Base-by-base conservation (phyloP, 306 rosid genomes). In the Inga leiocalycina region DNA sequence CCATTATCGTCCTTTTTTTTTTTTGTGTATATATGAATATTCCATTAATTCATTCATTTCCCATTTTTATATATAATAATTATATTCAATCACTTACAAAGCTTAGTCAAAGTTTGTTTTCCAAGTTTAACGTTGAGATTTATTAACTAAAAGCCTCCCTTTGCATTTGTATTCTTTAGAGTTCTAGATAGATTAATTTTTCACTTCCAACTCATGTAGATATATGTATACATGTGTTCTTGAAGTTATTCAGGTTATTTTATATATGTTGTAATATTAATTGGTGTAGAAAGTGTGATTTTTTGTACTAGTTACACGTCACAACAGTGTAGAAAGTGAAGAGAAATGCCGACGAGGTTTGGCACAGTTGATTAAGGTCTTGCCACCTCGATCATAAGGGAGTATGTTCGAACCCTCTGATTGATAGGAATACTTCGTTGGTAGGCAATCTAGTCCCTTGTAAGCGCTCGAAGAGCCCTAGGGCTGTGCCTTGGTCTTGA, bases 1-100 rank as follows among this genome's bases (percentile, higher is more conserved):
- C 34, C 46, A 78, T 79, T 71, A 88, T 88, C 51, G 81, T 83
- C 16, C 2, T 52, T 17, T 17, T 14, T 48, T 3, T 14, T 14
- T 17, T 6, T 3, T 20, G 2, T n/a, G 10, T 19, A 54, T 57
- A n/a, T 57, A 56, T 20, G 30, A 1, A 27, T 27, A 57, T 57
- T 57, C 64, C 64, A 57, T 57, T 57, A 57, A 19, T 57, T 57
- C 64, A 57, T 57, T 57, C 13, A 57, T n/a, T n/a, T 8, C 27
- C 64, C 4, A 46, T 13, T 46, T 46, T 57, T 57, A 57, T 57
- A 57, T 8, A 57, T n/a, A 20, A 57, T 57, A 57, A 20, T 57
- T 57, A 57, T 57, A 57, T 57, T 19, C 64, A n/a, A n/a, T 59
- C 32, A 59, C 34, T 59, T 39, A 39, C 1, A 39, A 59, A 59